Evolutionary conservation across 2,329 filamentous ascomycete genomes (phyloP), one percentile per base, ranked within the genome.

Genomic region (Aaosphaeria arxii): DNA sequence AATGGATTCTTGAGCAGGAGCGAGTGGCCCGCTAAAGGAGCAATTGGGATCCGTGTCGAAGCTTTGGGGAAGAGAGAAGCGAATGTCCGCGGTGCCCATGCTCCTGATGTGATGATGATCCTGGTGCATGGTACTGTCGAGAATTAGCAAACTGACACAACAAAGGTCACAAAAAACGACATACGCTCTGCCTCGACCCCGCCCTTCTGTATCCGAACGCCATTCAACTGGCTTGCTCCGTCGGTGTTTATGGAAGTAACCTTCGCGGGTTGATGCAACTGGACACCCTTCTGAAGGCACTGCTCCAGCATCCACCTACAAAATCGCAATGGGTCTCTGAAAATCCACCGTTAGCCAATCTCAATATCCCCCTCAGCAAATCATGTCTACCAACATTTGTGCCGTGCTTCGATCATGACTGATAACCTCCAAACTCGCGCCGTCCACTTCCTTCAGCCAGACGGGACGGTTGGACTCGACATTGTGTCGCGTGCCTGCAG

Each of bases 71-170:
- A 91, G 11, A 92, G 77, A 0, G 74, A 71, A 2, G 71, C 57
- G 62, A 89, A 86, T n/a, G 89, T 82, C 31, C 71, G 69, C 0
- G 82, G 77, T 0, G 87, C 86, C 88, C 89, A 92, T 3, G 83
- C 80, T 3, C 88, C 88, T 0, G 86, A 80, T 0, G 86, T 73
- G 50, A 92, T 77, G 11, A 91, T 71, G 28, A 92, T 64, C 7
- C 81, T 79, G 0, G 79, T 81, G 59, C 86, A 89, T 0, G 84
- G 77, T 2, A 91, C 70, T 71, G 47, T 24, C 5, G 17, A 4
- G 2, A 36, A 49, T 65, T 48, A 64, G 62, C 17, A 40, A 33
- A 17, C 1, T 38, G 7, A 4, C 30, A 11, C 1, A 39, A 40
- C 33, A 36, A 11, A 7, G 41, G 30, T 17, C 40, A 3, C n/a